Evolutionary conservation across 2,329 filamentous ascomycete genomes (phyloP).

Genomic region (Phyllachora maydis): DNA sequence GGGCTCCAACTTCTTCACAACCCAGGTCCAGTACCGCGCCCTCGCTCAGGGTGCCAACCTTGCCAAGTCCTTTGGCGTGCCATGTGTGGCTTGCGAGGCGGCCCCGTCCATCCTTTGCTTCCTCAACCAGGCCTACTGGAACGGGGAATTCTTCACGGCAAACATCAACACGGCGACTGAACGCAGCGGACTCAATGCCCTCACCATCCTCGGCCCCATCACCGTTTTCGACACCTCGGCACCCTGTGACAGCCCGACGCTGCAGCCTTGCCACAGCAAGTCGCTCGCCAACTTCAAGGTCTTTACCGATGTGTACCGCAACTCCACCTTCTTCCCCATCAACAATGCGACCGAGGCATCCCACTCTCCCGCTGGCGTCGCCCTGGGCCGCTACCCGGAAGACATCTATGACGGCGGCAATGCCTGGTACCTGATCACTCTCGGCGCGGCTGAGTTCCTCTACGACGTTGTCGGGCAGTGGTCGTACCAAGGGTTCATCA

Average conservation of each 20-base stretch:
- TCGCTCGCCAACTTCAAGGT: slow-evolving; percentile 59
- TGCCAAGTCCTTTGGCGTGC: too few species aligned
- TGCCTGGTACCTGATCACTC: slow-evolving; percentile 61
- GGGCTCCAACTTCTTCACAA: slow-evolving; percentile 69
- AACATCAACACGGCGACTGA: too few species aligned
- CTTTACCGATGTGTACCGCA: slow-evolving; percentile 57
- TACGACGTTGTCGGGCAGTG: slow-evolving; percentile 59
- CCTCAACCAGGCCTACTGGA: too few species aligned
- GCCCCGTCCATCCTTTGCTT: too few species aligned
- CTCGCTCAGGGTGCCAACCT: too few species aligned
- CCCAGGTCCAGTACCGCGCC: too few species aligned
- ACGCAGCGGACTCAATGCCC: slow-evolving; percentile 50
- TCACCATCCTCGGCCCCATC: slow-evolving; percentile 45
- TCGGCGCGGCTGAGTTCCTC: slow-evolving; percentile 61
- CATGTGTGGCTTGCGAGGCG: too few species aligned
- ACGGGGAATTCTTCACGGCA: too few species aligned
- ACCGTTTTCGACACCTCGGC: slow-evolving; percentile 48
- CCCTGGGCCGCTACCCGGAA: slow-evolving; percentile 48
- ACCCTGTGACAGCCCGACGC: slow-evolving; percentile 47
- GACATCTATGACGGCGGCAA: slow-evolving; percentile 62
- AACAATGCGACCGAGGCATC: slow-evolving; percentile 50
- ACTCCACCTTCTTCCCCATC: slow-evolving; percentile 42
- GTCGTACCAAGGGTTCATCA: slow-evolving; percentile 40
- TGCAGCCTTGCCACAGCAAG: slow-evolving; percentile 54
- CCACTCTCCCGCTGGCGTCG: slow-evolving; percentile 34